These are phyloP conservation scores for Suhomyces terraborum DNA, from an alignment of 1,139 yeast genomes.

Conservation along the genomic window DNA sequence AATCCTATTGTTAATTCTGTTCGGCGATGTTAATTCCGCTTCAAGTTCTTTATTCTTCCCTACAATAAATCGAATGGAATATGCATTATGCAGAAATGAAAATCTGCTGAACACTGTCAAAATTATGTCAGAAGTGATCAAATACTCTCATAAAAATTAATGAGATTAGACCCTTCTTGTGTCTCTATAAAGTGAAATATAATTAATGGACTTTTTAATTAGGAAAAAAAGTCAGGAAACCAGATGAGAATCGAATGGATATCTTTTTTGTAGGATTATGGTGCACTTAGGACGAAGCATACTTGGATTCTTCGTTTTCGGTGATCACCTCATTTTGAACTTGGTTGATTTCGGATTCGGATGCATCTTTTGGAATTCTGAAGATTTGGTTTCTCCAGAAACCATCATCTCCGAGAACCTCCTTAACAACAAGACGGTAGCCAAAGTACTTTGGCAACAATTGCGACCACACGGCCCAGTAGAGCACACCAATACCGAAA, in stretches of 20 bases:
- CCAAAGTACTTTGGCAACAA: constrained; percentile 60
- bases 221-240: constrained; percentile 14
- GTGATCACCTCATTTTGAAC: not conserved
- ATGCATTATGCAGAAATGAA: constrained; percentile 10
- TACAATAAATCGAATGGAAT: not conserved
- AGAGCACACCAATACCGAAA: constrained; percentile 67
- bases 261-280: not conserved
- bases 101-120: constrained; percentile 11
- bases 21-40: too few species aligned
- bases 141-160: constrained; percentile 2
- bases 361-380: constrained; percentile 31
- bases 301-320: constrained; percentile 1
- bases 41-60: too few species aligned
- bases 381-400: constrained; percentile 70
- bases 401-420: constrained; percentile 68
- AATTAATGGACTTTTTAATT: constrained; percentile 11
- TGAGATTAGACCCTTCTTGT: not conserved
- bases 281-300: not conserved
- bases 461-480: constrained; percentile 71
- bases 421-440: constrained; percentile 59
- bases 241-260: constrained; percentile 12
- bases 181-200: constrained; percentile 11
- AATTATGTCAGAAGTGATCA: constrained; percentile 3
- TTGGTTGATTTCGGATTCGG: constrained; percentile 5
- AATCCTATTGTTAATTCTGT: too few species aligned